phyloP scores from a whole-genome alignment of 768 basidiomycete genomes.

The Macrolepiota fuliginosa region DNA sequence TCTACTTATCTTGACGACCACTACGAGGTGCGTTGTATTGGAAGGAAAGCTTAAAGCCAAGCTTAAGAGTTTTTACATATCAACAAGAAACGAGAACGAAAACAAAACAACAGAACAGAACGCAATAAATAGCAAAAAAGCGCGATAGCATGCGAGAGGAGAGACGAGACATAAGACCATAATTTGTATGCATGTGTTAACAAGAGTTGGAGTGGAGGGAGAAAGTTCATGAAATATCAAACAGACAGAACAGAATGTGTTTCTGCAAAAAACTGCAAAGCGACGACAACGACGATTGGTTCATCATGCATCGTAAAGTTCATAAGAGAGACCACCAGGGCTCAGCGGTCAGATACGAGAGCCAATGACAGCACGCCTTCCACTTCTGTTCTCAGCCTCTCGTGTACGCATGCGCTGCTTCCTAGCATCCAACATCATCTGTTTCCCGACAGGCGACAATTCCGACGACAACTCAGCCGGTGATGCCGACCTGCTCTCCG shows the following conservation, averaged over 20 bases:
- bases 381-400: slow-evolving; percentile 24
- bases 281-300: background rate
- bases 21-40: too few relatives aligned
- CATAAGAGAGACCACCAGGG: slow-evolving; percentile 8
- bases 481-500: slow-evolving; percentile 42
- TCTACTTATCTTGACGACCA: background rate
- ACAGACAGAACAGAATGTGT: slow-evolving; percentile 2
- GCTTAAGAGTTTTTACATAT: background rate
- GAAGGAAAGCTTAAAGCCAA: too few relatives aligned
- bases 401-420: slow-evolving; percentile 40
- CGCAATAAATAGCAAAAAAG: slow-evolving; percentile 1
- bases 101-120: background rate
- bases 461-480: slow-evolving; percentile 68
- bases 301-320: background rate
- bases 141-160: slow-evolving; percentile 6
- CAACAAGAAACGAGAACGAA: background rate
- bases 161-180: background rate
- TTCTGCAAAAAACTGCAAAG: background rate
- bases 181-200: background rate
- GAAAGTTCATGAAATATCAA: slow-evolving; percentile 6
- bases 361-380: background rate
- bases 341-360: background rate
- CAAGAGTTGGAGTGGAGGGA: too few relatives aligned
- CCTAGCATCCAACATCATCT: slow-evolving; percentile 67
- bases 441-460: slow-evolving; percentile 63